Percentiles rank a stretch among this genome's conserved stretches.
These are phyloP conservation scores for Triticum timopheevii DNA, from an alignment of 176 grass and related monocot genomes.

Conservation along the genomic window DNA sequence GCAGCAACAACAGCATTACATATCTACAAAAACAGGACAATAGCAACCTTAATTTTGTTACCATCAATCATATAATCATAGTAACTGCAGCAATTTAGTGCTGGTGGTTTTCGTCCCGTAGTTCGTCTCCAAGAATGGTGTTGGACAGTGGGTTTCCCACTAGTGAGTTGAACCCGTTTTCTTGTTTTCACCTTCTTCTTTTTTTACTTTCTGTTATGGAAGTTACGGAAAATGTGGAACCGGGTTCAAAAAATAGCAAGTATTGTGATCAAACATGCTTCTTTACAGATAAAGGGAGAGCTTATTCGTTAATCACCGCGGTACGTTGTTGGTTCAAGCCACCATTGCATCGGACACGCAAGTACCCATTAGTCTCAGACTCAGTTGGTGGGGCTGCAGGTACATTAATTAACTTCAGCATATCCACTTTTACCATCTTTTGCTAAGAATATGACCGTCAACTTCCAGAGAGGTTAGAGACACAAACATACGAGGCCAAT, in stretches of 20 bases:
- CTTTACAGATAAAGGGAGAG: neutral
- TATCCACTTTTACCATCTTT: conserved; percentile 19
- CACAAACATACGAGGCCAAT: conserved; percentile 68
- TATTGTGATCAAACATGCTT: neutral
- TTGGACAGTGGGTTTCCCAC: neutral
- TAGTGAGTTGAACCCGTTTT: neutral
- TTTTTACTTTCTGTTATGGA: neutral
- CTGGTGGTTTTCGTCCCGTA: neutral
- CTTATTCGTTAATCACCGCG: conserved; percentile 53
- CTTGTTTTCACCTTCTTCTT: neutral
- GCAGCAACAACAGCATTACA: conserved; percentile 97
- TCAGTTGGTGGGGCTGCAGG: conserved; percentile 76
- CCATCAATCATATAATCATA: neutral
- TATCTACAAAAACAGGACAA: conserved; percentile 59
- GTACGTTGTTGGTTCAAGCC: conserved; percentile 93
- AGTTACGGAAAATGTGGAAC: neutral
- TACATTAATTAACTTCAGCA: conserved; percentile 26
- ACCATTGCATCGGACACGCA: conserved; percentile 93
- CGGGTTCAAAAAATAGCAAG: conserved; percentile 2
- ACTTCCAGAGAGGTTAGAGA: conserved; percentile 19
- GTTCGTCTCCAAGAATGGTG: neutral
- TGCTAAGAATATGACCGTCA: neutral
- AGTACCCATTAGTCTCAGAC: conserved; percentile 73
- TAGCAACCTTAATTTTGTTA: conserved; percentile 12
- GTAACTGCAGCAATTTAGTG: neutral